Conservation (phyloP, 164 flowering plant genomes). For the Aristolochia contorta region DNA sequence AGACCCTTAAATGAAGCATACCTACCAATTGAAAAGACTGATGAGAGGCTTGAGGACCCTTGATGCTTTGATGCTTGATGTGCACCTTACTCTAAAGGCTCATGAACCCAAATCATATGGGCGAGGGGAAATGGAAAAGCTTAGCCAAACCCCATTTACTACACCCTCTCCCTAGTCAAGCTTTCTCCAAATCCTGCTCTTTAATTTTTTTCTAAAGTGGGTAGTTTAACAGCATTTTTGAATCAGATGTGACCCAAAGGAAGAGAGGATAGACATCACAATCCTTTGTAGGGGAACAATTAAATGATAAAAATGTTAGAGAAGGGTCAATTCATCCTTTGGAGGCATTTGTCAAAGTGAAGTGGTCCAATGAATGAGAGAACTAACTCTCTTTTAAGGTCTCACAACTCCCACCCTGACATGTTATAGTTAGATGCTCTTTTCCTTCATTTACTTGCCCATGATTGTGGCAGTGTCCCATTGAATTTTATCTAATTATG, state of each 20-base stretch:
- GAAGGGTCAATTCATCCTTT: background rate
- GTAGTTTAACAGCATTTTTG: conserved; percentile 1
- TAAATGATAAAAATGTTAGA: background rate
- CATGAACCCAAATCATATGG: too few relatives aligned
- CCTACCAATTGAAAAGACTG: too few relatives aligned
- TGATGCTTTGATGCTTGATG: too few relatives aligned
- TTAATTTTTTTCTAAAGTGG: background rate
- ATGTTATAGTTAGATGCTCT: background rate
- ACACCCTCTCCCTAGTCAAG: background rate
- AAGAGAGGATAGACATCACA: background rate
- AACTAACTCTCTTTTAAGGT: background rate
- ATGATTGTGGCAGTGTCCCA: background rate
- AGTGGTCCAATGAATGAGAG: background rate
- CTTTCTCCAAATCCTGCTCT: background rate
- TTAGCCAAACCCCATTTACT: too few relatives aligned
- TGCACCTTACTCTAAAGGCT: too few relatives aligned
- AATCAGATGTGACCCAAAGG: background rate
- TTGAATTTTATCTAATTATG: background rate
- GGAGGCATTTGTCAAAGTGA: background rate
- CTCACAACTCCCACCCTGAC: background rate
- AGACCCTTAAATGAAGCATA: too few relatives aligned
- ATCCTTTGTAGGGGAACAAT: background rate
- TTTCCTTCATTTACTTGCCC: background rate
- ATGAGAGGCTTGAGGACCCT: too few relatives aligned
- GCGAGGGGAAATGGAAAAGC: too few relatives aligned